These are phyloP conservation scores for Trichoderma koningiopsis DNA, from an alignment of 2,329 filamentous ascomycete genomes.

Conservation along the genomic window DNA sequence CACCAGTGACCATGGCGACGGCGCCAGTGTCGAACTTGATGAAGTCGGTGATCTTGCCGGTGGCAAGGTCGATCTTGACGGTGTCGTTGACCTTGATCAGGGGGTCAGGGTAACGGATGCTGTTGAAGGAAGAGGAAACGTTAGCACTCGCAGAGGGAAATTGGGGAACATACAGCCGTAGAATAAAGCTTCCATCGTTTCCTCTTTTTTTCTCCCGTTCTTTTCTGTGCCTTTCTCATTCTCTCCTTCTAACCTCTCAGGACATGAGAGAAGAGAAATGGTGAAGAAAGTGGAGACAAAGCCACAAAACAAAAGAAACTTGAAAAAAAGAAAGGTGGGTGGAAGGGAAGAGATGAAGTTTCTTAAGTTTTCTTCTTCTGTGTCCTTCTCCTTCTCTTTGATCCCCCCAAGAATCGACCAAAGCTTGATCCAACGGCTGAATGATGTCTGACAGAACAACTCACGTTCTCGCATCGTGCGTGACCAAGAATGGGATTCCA, in stretches of 20 bases:
- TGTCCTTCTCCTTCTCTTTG: neutral
- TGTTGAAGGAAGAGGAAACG: slow-evolving; percentile 46
- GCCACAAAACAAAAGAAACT: too few species aligned
- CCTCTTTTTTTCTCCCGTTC: neutral
- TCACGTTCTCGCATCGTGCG: slow-evolving; percentile 99
- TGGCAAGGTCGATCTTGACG: slow-evolving; percentile 96
- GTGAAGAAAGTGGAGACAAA: too few species aligned
- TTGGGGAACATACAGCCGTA: slow-evolving; percentile 57
- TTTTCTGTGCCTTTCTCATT: neutral
- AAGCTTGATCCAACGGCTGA: slow-evolving; percentile 99
- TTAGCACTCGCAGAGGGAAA: slow-evolving; percentile 44
- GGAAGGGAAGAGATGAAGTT: slow-evolving; percentile 30
- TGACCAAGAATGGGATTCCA: slow-evolving; percentile 99
- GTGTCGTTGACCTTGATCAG: slow-evolving; percentile 99
- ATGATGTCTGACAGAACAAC: slow-evolving; percentile 97
- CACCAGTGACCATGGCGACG: slow-evolving; percentile 98
- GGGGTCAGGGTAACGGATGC: slow-evolving; percentile 99
- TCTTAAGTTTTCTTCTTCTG: neutral
- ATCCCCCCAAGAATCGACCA: slow-evolving; percentile 61
- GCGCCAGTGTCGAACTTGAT: slow-evolving; percentile 98
- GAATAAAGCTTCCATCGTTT: slow-evolving; percentile 43
- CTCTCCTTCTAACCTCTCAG: neutral
- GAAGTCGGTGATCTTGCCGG: slow-evolving; percentile 97
- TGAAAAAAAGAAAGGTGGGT: neutral
- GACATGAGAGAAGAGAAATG: neutral